Percentiles rank a stretch among this genome's conserved stretches.
These are phyloP conservation scores for Mycena chlorophos DNA, from an alignment of 768 basidiomycete genomes.

Conservation along the genomic window DNA sequence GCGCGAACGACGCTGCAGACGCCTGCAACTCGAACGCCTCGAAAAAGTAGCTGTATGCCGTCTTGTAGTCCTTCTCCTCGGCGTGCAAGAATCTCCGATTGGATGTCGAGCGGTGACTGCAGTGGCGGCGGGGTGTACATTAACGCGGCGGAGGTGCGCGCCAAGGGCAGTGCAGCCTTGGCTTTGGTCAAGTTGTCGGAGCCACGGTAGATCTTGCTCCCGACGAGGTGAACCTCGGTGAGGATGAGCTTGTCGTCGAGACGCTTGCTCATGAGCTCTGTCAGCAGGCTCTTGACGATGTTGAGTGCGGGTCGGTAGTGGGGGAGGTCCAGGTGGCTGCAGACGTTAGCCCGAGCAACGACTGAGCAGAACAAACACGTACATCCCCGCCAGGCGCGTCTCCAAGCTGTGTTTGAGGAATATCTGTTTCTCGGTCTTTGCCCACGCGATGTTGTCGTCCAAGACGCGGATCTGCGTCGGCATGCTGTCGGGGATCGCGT, in stretches of 20 bases:
- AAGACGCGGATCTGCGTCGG: slow-evolving; percentile 82
- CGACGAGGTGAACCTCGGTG: slow-evolving; percentile 93
- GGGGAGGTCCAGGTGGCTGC: slow-evolving; percentile 70
- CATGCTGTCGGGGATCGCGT: slow-evolving; percentile 70
- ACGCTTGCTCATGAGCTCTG: slow-evolving; percentile 87
- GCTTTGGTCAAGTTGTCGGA: slow-evolving; percentile 87
- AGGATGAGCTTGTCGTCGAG: slow-evolving; percentile 98
- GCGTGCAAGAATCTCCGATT: slow-evolving; percentile 82
- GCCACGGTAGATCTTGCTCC: slow-evolving; percentile 88
- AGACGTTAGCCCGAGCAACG: slow-evolving; percentile 7
- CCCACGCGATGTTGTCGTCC: slow-evolving; percentile 90
- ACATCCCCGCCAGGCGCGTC: slow-evolving; percentile 80
- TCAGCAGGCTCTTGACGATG: slow-evolving; percentile 84
- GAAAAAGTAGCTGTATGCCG: slow-evolving; percentile 96
- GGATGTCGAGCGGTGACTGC: slow-evolving; percentile 52
- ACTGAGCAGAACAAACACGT: slow-evolving; percentile 14
- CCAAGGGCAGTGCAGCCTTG: slow-evolving; percentile 88
- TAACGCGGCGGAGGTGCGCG: slow-evolving; percentile 90
- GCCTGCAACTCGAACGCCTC: slow-evolving; percentile 78
- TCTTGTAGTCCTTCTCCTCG: slow-evolving; percentile 97
- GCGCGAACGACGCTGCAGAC: slow-evolving; percentile 20
- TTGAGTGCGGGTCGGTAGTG: slow-evolving; percentile 78
- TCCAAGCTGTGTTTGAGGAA: slow-evolving; percentile 95
- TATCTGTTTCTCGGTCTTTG: slow-evolving; percentile 86
- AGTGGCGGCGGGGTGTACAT: slow-evolving; percentile 60